A percentile compares a stretch with the other conserved stretches of the same genome.
Conservation (phyloP, 305 asterid genomes). For the Fraxinus greggii region DNA sequence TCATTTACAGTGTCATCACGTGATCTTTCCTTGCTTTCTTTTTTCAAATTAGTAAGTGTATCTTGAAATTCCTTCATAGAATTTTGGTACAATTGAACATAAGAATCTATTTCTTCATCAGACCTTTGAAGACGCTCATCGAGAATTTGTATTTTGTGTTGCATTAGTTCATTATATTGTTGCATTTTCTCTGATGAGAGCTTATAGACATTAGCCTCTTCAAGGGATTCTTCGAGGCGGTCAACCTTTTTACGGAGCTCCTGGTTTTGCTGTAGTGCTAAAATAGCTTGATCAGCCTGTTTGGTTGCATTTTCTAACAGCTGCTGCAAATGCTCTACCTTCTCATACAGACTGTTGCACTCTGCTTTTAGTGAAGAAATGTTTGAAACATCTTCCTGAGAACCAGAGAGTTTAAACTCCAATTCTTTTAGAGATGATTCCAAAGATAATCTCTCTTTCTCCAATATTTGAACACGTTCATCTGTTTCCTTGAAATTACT, state of each 20-base stretch:
- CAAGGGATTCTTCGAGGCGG: conserved; percentile 77
- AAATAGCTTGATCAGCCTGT: conserved; percentile 74
- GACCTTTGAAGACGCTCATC: conserved; percentile 84
- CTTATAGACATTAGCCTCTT: conserved; percentile 67
- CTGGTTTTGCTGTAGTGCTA: conserved; percentile 82
- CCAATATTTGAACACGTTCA: conserved; percentile 60
- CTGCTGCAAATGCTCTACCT: conserved; percentile 69
- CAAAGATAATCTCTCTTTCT: conserved; percentile 64
- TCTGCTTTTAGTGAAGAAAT: conserved; percentile 60
- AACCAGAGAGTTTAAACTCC: conserved; percentile 63
- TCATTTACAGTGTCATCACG: conserved; percentile 47
- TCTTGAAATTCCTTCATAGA: conserved; percentile 93
- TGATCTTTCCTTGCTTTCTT: conserved; percentile 57
- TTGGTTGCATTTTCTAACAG: conserved; percentile 68
- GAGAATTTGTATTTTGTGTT: conserved; percentile 70
- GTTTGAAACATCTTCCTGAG: conserved; percentile 67
- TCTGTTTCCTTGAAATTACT: conserved; percentile 57
- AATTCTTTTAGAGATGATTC: conserved; percentile 68
- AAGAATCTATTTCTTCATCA: conserved; percentile 79
- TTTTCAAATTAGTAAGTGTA: conserved; percentile 58
- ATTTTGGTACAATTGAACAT: conserved; percentile 74
- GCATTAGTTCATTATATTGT: conserved; percentile 72
- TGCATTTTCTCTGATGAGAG: conserved; percentile 83
- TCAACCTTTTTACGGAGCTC: conserved; percentile 83
- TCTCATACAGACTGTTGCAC: conserved; percentile 63